These are phyloP conservation scores for Adenanthera pavonina DNA, from an alignment of 306 rosid genomes.

Conservation along the genomic window DNA sequence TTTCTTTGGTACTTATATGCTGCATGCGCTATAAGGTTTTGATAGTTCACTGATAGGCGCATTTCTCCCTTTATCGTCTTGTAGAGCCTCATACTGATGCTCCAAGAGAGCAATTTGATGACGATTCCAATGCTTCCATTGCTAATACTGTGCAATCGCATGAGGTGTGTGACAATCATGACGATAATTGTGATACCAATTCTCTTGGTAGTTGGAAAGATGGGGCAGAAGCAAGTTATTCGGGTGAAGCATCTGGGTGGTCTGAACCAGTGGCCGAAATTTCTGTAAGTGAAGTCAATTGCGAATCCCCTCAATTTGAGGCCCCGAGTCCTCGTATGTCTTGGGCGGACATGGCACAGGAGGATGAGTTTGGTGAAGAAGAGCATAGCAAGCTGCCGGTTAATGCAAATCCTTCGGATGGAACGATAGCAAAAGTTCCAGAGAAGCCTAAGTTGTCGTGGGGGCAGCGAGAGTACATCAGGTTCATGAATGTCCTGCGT, in stretches of 20 bases:
- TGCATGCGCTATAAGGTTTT: not conserved
- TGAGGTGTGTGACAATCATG: slow-evolving; percentile 39
- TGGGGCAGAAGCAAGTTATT: slow-evolving; percentile 44
- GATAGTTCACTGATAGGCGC: not conserved
- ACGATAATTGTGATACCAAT: slow-evolving; percentile 54
- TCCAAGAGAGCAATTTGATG: slow-evolving; percentile 1
- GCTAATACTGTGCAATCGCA: slow-evolving; percentile 16
- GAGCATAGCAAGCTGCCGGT: slow-evolving; percentile 46
- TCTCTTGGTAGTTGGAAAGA: slow-evolving; percentile 70
- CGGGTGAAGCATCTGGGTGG: slow-evolving; percentile 21
- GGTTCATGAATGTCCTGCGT: slow-evolving; percentile 72
- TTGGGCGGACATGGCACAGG: slow-evolving; percentile 99
- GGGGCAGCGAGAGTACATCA: slow-evolving; percentile 76
- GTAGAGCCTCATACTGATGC: slow-evolving; percentile 45
- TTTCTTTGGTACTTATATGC: not conserved
- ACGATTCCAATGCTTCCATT: slow-evolving; percentile 25
- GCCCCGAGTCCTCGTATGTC: slow-evolving; percentile 55
- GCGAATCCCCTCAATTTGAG: slow-evolving; percentile 38
- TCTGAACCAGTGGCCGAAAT: slow-evolving; percentile 41
- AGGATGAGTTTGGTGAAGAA: slow-evolving; percentile 79
- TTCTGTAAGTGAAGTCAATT: slow-evolving; percentile 31
- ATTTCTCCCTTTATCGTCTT: not conserved
- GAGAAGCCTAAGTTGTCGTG: slow-evolving; percentile 74
- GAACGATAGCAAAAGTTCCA: slow-evolving; percentile 41
- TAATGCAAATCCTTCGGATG: slow-evolving; percentile 44